A percentile compares a stretch with the other conserved stretches of the same genome.
Evolutionary conservation across 148 eudicot genomes (phyloP).

Genomic region (Rhododendron vialii): DNA sequence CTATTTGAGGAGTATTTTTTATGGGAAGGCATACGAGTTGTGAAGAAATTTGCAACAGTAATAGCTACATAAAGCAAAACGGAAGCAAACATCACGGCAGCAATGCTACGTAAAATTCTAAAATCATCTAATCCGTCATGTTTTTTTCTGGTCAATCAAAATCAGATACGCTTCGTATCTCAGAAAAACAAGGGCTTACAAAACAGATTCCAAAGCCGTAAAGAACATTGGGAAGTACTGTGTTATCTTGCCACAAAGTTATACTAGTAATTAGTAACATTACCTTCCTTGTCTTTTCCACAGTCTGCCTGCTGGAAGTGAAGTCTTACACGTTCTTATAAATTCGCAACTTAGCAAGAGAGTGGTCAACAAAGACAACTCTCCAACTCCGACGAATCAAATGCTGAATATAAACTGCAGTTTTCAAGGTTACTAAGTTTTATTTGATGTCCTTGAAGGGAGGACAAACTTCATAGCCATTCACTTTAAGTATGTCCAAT

Average conservation of each 20-base stretch:
- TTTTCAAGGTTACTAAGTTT: neutral
- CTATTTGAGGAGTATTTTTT: too few species aligned
- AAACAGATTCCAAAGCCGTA: neutral
- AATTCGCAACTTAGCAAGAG: neutral
- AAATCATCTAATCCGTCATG: too few species aligned
- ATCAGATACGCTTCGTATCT: too few species aligned
- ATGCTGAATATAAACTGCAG: neutral
- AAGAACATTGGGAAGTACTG: neutral
- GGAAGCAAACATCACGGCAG: neutral
- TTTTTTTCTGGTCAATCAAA: too few species aligned
- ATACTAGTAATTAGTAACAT: neutral
- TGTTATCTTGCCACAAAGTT: neutral
- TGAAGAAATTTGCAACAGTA: neutral
- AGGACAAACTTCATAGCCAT: neutral
- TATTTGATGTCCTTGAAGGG: neutral
- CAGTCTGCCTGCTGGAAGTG: neutral
- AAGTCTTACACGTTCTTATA: neutral
- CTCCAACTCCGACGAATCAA: neutral
- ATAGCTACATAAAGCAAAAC: neutral
- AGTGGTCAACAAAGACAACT: neutral
- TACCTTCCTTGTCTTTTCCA: neutral
- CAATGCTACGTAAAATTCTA: neutral
- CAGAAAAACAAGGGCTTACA: neutral
- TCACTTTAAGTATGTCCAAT: neutral
- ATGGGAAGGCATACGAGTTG: neutral